Base-by-base conservation (phyloP, 2,329 filamentous ascomycete genomes). In the Colletotrichum incanum region DNA sequence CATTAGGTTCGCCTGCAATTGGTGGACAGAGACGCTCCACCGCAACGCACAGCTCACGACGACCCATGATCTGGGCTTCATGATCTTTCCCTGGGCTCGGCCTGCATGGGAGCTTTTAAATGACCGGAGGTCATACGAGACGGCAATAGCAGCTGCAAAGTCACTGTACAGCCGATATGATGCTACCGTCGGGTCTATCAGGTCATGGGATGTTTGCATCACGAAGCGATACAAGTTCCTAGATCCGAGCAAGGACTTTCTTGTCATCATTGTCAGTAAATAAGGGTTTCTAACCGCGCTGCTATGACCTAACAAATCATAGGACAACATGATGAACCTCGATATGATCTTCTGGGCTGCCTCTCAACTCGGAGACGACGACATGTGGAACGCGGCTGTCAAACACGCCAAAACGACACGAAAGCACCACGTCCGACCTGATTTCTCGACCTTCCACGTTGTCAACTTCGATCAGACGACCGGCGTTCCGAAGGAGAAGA, bases 41-140 rank as follows among this genome's bases (percentile, higher is more conserved):
- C 67, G 75, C 52, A 82, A 84, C 67, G 80, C 82, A 7, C 50
- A 59, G 2, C 75, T 83, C 4, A 75, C 64, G 1, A 79, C 76
- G 20, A 85, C 84, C 0, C 84, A 86, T 63, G 84, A 85, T 65
- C 80, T 85, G 4, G 82, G 84, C 3, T 86, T 86, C 76, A 85
- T 86, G 79, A 79, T 85, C 34, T 76, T 76, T 58, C 83, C 84
- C 0, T 83, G 82, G 77, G 79, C 82, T 4, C 77, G 79, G 5
- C 69, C 76, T 5, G 80, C 80, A 0, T 84, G 83, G 84, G 80
- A 84, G 28, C 76, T 85, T 0, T 76, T 83, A 1, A 77, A 77
- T 2, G 83, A 87, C 50, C 23, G 62, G 1, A 75, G 77, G 3
- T 81, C 84, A 5, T 79, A 80, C 47, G 72, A 79, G 1, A 82